Conservation (phyloP, 306 rosid genomes). For the Quercus parvula region DNA sequence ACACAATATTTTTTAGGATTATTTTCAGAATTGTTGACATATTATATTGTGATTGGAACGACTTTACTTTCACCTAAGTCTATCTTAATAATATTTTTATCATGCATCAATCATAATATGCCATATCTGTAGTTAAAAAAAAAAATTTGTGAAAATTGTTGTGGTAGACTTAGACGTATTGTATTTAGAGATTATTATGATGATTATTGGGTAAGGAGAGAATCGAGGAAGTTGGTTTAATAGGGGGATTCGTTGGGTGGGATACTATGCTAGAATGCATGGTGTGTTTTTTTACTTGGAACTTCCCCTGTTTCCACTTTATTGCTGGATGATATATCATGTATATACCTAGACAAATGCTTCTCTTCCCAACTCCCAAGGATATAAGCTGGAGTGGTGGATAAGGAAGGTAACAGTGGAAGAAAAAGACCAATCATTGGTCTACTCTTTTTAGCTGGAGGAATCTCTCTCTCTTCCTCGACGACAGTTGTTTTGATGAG, state of each 20-base stretch:
- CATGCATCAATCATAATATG: too few relatives aligned
- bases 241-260: conserved; percentile 47
- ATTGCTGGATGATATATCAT: neutral
- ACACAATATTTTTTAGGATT: too few relatives aligned
- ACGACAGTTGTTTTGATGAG: conserved; percentile 11
- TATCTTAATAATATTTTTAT: too few relatives aligned
- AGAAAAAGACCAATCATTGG: conserved; percentile 52
- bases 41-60: too few relatives aligned
- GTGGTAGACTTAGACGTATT: too few relatives aligned
- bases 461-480: conserved; percentile 38
- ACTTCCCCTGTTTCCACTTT: conserved; percentile 21
- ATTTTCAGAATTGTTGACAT: too few relatives aligned
- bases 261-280: conserved; percentile 27
- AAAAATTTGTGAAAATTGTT: too few relatives aligned
- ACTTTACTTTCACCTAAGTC: too few relatives aligned
- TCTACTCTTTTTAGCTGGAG: conserved; percentile 51
- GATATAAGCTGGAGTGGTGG: conserved; percentile 49
- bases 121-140: too few relatives aligned
- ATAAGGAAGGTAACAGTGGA: conserved; percentile 54
- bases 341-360: conserved; percentile 20
- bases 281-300: conserved; percentile 24
- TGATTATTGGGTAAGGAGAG: conserved; percentile 13
- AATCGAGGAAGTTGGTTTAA: conserved; percentile 43
- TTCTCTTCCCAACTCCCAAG: conserved; percentile 27
- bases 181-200: too few relatives aligned